A percentile compares a stretch with the other conserved stretches of the same genome.
These are phyloP conservation scores for Glarea lozoyensis DNA, from an alignment of 495 filamentous ascomycete genomes.

Conservation along the genomic window DNA sequence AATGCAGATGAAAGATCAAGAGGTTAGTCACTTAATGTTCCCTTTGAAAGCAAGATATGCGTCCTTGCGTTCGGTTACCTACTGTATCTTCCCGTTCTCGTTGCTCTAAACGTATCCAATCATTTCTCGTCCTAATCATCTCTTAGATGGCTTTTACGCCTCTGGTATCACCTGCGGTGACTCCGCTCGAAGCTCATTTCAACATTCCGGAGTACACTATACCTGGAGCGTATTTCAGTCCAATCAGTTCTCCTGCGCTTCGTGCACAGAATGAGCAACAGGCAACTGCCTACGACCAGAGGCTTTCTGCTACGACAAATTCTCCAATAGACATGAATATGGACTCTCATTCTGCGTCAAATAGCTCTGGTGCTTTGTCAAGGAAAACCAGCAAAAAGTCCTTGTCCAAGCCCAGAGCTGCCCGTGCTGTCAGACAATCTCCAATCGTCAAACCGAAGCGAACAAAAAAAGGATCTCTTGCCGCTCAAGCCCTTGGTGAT, in stretches of 20 bases:
- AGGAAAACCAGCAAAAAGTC: constrained; percentile 27
- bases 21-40: constrained; percentile 42
- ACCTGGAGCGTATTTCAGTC: constrained; percentile 87
- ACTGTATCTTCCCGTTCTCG: too few relatives aligned
- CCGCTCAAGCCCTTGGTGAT: constrained; percentile 45
- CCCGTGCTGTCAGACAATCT: constrained; percentile 55
- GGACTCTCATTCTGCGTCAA: constrained; percentile 29
- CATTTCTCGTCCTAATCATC: constrained; percentile 22
- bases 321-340: constrained; percentile 39
- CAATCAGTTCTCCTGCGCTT: constrained; percentile 83
- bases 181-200: constrained; percentile 80
- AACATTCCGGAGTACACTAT: constrained; percentile 71
- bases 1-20: constrained; percentile 64
- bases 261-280: constrained; percentile 59
- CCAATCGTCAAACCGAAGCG: constrained; percentile 73
- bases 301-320: constrained; percentile 31
- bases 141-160: constrained; percentile 82
- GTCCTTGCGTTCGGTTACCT: too few relatives aligned
- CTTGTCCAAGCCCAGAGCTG: constrained; percentile 12
- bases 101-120: neutral
- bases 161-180: constrained; percentile 89
- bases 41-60: constrained; percentile 9
- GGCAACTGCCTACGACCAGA: constrained; percentile 25
- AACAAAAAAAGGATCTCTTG: constrained; percentile 35
- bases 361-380: constrained; percentile 23